Percentiles rank a stretch among this genome's conserved stretches.
Evolutionary conservation across 1,284 basidiomycete species (phyloP).

Genomic region (Naganishia sp.): DNA sequence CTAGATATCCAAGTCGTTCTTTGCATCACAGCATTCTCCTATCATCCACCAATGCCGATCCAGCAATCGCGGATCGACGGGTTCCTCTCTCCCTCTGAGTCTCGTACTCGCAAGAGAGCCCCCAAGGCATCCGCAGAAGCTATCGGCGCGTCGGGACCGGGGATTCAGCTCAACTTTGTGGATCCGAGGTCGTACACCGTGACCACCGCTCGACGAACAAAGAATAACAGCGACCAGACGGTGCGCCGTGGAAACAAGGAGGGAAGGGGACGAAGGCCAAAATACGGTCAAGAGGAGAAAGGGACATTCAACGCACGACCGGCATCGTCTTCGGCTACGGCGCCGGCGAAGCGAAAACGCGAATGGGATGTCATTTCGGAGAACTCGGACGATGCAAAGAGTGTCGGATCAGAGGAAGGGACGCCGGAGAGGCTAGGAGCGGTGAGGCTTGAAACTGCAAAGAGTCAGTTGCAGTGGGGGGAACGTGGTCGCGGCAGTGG

Average conservation of each 20-base stretch:
- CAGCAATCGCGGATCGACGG: neutral
- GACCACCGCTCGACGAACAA: neutral
- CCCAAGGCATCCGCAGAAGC: neutral
- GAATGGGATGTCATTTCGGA: constrained; percentile 2
- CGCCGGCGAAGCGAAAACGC: neutral
- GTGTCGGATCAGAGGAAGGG: constrained; percentile 19
- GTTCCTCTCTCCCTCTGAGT: constrained; percentile 1
- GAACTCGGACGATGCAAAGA: neutral
- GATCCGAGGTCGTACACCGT: constrained; percentile 9
- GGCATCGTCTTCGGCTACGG: neutral
- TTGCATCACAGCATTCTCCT: neutral
- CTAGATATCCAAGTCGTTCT: neutral
- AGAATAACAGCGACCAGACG: neutral
- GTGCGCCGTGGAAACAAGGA: neutral
- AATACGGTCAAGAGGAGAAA: neutral
- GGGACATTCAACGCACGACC: neutral
- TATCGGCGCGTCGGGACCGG: neutral
- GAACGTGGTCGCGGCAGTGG: constrained; percentile 1
- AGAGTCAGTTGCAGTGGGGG: constrained; percentile 24
- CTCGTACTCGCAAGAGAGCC: neutral
- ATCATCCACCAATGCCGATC: neutral
- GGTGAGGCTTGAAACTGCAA: constrained; percentile 5
- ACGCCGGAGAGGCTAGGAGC: constrained; percentile 22
- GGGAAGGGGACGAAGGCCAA: neutral
- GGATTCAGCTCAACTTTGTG: constrained; percentile 21